These are phyloP conservation scores for Heliamphora pulchella DNA, from an alignment of 179 eudicot genomes.

Conservation along the genomic window DNA sequence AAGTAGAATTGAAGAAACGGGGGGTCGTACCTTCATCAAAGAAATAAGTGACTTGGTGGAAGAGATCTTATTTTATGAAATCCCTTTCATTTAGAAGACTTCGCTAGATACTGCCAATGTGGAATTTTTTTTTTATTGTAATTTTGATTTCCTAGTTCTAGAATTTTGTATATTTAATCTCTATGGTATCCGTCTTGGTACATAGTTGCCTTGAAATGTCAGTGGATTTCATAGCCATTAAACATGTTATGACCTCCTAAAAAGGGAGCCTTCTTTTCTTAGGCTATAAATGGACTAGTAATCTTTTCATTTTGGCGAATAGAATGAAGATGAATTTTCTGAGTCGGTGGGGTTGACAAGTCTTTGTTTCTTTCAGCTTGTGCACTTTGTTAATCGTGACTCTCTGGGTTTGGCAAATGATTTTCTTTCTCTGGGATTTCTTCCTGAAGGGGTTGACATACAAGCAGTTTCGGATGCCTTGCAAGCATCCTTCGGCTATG, in stretches of 20 bases:
- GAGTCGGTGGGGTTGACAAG: background rate
- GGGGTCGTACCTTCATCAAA: too few relatives aligned
- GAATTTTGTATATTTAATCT: background rate
- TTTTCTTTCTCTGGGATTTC: slow-evolving; percentile 83
- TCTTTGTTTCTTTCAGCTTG: slow-evolving; percentile 53
- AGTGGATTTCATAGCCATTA: background rate
- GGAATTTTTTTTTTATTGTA: background rate
- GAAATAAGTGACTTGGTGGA: too few relatives aligned
- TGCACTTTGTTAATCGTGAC: slow-evolving; percentile 97
- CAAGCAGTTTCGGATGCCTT: slow-evolving; percentile 76
- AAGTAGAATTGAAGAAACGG: too few relatives aligned
- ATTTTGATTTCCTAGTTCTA: background rate
- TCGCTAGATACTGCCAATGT: background rate
- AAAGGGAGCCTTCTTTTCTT: background rate
- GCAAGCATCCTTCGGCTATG: slow-evolving; percentile 79
- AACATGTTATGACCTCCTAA: background rate
- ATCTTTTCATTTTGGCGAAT: background rate
- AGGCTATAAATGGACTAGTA: background rate
- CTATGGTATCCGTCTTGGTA: background rate
- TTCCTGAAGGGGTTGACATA: slow-evolving; percentile 78
- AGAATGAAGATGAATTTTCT: background rate
- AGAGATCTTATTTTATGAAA: too few relatives aligned
- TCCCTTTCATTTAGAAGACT: background rate
- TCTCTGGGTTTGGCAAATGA: slow-evolving; percentile 92
- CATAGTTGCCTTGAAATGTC: too few relatives aligned